Evolutionary conservation across 2,329 filamentous ascomycete species (phyloP).

Genomic region (Paecilomyces niveus): DNA sequence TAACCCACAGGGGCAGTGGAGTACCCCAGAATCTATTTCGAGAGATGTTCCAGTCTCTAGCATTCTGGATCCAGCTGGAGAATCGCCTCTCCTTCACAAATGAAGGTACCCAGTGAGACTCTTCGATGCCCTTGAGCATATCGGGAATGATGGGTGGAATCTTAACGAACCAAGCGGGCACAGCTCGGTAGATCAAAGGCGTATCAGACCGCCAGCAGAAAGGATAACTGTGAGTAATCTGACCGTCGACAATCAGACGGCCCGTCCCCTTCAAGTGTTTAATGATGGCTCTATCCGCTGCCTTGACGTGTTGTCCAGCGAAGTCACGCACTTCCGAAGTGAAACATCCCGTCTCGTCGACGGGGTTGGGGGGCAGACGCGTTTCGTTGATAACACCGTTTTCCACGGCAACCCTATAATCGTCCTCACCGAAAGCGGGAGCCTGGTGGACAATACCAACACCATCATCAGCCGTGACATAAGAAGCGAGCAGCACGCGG

Average conservation of each 20-base stretch:
- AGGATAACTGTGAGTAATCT: conserved; percentile 84
- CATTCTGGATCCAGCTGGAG: conserved; percentile 82
- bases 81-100: conserved; percentile 91
- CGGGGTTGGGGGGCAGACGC: conserved; percentile 77
- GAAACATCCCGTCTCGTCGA: conserved; percentile 78
- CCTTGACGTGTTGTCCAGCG: conserved; percentile 80
- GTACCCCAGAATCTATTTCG: conserved; percentile 95
- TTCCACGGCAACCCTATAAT: conserved; percentile 77
- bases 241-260: conserved; percentile 74
- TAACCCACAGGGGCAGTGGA: conserved; percentile 85
- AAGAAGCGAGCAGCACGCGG: conserved; percentile 71
- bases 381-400: conserved; percentile 70
- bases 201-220: conserved; percentile 96
- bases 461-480: conserved; percentile 85
- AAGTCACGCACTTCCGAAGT: conserved; percentile 73
- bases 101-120: conserved; percentile 83
- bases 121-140: conserved; percentile 85
- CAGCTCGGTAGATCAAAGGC: conserved; percentile 83
- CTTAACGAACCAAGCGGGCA: conserved; percentile 92
- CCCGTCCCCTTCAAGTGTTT: conserved; percentile 74
- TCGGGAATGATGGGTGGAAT: conserved; percentile 75
- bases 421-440: conserved; percentile 90
- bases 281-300: conserved; percentile 87
- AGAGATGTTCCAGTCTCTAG: conserved; percentile 92
- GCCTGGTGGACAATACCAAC: conserved; percentile 91